Evolutionary conservation across 75 land plant genomes (phyloP).

Genomic region (Azolla pinnata): DNA sequence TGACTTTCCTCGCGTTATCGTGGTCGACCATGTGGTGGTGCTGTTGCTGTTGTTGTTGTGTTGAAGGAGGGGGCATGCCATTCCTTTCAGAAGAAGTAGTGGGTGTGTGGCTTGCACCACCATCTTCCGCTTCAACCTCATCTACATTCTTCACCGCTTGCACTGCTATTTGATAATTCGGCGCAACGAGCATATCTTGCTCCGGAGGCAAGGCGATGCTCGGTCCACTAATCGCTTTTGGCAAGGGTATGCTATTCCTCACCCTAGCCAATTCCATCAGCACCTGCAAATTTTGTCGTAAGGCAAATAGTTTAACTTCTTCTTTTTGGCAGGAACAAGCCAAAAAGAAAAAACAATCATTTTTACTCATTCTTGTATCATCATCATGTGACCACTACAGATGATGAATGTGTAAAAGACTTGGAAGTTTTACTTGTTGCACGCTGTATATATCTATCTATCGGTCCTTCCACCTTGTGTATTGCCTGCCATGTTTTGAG

Average conservation of each 20-base stretch:
- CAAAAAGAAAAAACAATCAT: neutral
- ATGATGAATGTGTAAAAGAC: too few relatives aligned
- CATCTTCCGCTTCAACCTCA: slow-evolving; percentile 66
- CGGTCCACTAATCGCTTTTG: slow-evolving; percentile 63
- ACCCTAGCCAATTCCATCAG: slow-evolving; percentile 72
- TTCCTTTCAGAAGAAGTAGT: neutral
- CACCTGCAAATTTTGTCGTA: slow-evolving; percentile 40
- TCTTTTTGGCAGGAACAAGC: too few relatives aligned
- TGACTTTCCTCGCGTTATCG: slow-evolving; percentile 1
- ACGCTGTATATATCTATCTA: too few relatives aligned
- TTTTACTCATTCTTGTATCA: too few relatives aligned
- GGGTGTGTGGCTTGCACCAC: slow-evolving; percentile 18
- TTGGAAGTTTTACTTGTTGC: too few relatives aligned
- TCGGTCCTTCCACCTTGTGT: too few relatives aligned
- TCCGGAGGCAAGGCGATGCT: slow-evolving; percentile 92
- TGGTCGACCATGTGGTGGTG: neutral
- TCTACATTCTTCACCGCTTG: slow-evolving; percentile 54
- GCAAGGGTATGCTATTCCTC: slow-evolving; percentile 81
- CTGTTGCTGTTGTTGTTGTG: too few relatives aligned
- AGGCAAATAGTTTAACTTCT: too few relatives aligned
- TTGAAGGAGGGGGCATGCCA: neutral
- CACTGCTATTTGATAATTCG: slow-evolving; percentile 78
- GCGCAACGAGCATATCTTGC: slow-evolving; percentile 68
- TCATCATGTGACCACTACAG: too few relatives aligned
- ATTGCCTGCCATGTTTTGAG: too few relatives aligned